phyloP scores from a whole-genome alignment of 1,284 basidiomycete species.

The Papiliotrema fonsecae region DNA sequence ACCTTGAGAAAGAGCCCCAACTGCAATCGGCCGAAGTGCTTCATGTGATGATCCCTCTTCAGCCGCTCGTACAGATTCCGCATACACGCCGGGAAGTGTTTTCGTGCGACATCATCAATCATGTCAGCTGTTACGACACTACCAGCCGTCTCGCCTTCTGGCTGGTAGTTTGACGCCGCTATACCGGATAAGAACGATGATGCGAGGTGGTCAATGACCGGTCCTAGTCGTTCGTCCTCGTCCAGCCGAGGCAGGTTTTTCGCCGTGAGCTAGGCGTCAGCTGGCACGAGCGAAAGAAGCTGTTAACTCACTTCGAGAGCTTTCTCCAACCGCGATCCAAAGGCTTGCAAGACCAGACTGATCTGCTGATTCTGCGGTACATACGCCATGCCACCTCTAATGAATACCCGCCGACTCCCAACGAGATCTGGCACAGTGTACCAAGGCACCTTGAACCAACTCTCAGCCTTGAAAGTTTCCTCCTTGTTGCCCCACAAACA shows the following conservation, averaged over 20 bases:
- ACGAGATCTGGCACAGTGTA: constrained; percentile 90
- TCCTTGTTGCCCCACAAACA: constrained; percentile 36
- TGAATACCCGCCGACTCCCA: constrained; percentile 72
- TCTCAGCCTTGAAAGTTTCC: constrained; percentile 51
- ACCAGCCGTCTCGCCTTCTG: constrained; percentile 44
- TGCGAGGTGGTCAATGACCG: constrained; percentile 87
- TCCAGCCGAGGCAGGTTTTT: constrained; percentile 88
- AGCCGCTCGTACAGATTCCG: constrained; percentile 79
- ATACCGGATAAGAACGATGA: constrained; percentile 91
- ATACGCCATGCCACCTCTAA: constrained; percentile 82
- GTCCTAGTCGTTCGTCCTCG: constrained; percentile 87
- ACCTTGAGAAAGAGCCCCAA: constrained; percentile 96
- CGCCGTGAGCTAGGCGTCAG: constrained; percentile 63
- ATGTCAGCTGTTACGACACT: constrained; percentile 79
- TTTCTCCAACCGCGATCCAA: constrained; percentile 67
- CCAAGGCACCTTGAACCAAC: constrained; percentile 61
- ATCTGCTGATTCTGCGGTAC: constrained; percentile 78
- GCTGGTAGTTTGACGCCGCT: constrained; percentile 45
- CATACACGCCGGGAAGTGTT: constrained; percentile 97
- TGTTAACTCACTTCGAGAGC: constrained; percentile 65
- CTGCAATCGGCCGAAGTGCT: constrained; percentile 87
- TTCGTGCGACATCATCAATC: constrained; percentile 79
- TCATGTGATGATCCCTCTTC: constrained; percentile 75
- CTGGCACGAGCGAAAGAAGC: not conserved
- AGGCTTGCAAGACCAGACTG: constrained; percentile 85